Conservation (phyloP, 2,329 filamentous ascomycete genomes). For the Cadophora gregata region DNA sequence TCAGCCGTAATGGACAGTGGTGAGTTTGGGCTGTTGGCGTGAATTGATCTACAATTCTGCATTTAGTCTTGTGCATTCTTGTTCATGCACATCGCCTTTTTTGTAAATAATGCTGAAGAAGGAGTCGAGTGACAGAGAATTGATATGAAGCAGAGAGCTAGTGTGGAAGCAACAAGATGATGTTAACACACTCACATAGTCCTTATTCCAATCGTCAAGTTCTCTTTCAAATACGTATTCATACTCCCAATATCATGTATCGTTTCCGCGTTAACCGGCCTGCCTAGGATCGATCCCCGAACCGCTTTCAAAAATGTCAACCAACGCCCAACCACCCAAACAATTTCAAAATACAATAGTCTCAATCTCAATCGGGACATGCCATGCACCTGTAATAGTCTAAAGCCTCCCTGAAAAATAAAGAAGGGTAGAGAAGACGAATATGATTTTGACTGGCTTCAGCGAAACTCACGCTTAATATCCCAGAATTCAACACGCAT, state of each 20-base stretch:
- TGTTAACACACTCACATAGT: neutral
- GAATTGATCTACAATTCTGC: neutral
- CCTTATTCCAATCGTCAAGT: neutral
- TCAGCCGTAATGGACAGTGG: neutral
- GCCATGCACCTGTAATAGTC: too few relatives aligned
- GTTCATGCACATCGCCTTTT: neutral
- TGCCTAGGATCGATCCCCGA: neutral
- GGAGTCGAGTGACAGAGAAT: too few relatives aligned
- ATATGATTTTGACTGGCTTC: too few relatives aligned
- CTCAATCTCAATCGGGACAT: too few relatives aligned
- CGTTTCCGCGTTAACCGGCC: neutral
- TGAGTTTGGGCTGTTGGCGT: neutral
- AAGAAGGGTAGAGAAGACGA: too few relatives aligned
- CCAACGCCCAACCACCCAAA: neutral
- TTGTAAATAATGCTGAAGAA: neutral
- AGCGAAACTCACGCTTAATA: neutral
- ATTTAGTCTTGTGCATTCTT: neutral
- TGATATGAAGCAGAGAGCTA: neutral
- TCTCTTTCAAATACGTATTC: neutral
- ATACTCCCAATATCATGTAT: neutral
- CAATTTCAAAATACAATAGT: too few relatives aligned
- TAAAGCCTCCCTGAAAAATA: too few relatives aligned
- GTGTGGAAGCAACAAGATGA: too few relatives aligned
- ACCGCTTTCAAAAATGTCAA: neutral
- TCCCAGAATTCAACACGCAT: neutral